Conservation (phyloP, 1,284 basidiomycete species). For the Microbotryum saponariae region DNA sequence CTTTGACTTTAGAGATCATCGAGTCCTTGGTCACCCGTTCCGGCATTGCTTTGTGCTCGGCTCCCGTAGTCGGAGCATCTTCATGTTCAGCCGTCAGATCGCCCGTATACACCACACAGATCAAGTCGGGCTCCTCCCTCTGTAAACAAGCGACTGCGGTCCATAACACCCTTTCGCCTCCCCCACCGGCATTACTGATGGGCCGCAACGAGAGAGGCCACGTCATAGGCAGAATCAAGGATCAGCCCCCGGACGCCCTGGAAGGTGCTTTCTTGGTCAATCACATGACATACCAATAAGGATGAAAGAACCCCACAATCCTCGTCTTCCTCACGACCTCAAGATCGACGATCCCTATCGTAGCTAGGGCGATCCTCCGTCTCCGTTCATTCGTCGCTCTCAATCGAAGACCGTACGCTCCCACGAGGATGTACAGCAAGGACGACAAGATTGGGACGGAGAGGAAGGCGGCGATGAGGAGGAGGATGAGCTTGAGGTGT, state of each 20-base stretch:
- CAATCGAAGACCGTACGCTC: background rate
- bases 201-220: background rate
- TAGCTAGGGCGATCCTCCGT: background rate
- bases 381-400: background rate
- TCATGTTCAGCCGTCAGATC: conserved; percentile 48
- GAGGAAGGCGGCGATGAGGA: background rate
- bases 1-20: conserved; percentile 76
- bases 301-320: conserved; percentile 87
- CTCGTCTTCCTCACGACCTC: background rate
- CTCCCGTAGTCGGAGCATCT: too few relatives aligned
- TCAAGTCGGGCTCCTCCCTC: conserved; percentile 56
- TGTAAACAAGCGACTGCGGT: conserved; percentile 77
- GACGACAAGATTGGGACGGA: background rate
- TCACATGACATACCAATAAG: conserved; percentile 66
- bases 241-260: background rate
- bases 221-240: background rate
- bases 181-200: conserved; percentile 86
- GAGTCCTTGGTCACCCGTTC: conserved; percentile 61
- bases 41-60: too few relatives aligned
- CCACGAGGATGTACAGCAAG: background rate
- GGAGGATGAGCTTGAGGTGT: conserved; percentile 5
- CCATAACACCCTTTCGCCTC: conserved; percentile 94
- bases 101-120: conserved; percentile 86
- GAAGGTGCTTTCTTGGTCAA: too few relatives aligned
- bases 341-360: background rate